Conservation (phyloP, 768 basidiomycete species). For the Amylocystis lapponica region DNA sequence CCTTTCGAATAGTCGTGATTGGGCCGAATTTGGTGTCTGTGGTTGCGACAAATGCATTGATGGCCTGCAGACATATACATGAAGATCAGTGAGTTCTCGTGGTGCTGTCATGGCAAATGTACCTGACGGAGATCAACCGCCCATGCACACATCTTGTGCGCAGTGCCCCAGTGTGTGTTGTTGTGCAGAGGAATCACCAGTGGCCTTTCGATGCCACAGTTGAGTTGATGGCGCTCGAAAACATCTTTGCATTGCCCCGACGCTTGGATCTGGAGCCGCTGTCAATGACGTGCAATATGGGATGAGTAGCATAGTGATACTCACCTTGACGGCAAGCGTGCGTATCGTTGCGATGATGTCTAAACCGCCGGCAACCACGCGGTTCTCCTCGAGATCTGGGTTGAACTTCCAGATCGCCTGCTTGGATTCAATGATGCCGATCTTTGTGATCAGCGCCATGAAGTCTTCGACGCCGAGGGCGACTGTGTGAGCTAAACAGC, state of each 20-base stretch:
- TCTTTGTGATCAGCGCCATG: conserved; percentile 28
- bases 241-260: not conserved
- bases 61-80: conserved; percentile 2
- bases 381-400: conserved; percentile 17
- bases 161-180: not conserved
- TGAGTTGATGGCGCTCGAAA: not conserved
- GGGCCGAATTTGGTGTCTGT: conserved; percentile 25
- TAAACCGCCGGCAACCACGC: conserved; percentile 23
- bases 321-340: conserved; percentile 27
- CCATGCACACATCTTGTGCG: not conserved
- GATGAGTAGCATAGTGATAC: conserved; percentile 3
- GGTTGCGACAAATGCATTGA: conserved; percentile 15
- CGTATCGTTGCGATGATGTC: too few relatives aligned
- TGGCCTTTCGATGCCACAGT: not conserved
- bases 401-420: conserved; percentile 32
- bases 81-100: too few relatives aligned
- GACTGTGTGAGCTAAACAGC: conserved; percentile 26
- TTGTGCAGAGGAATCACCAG: not conserved
- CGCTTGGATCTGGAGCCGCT: not conserved
- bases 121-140: not conserved
- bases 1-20: conserved; percentile 20
- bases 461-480: conserved; percentile 23
- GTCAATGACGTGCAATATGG: not conserved
- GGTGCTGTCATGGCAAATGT: too few relatives aligned
- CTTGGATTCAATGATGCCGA: conserved; percentile 22